phyloP scores from a whole-genome alignment of 75 land plant genomes.

The Isoetes taiwanensis region DNA sequence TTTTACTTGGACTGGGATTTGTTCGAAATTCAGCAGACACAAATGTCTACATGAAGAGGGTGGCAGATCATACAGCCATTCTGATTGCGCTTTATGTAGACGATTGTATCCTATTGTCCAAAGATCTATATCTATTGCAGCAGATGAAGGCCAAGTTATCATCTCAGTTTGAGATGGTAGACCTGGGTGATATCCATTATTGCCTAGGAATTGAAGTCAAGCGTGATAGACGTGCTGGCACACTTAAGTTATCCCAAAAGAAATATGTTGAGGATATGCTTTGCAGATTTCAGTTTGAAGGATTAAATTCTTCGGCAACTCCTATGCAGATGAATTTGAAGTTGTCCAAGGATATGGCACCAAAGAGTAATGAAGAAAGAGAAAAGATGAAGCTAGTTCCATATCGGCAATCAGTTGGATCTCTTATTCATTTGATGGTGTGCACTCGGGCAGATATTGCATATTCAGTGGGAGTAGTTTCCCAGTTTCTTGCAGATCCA shows the following conservation, averaged over 20 bases:
- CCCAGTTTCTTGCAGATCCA: constrained; percentile 12
- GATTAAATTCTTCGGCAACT: not conserved
- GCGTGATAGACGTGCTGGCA: constrained; percentile 12
- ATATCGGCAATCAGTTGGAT: constrained; percentile 13
- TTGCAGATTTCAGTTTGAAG: constrained; percentile 13
- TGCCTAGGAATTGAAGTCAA: constrained; percentile 15
- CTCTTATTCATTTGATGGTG: not conserved
- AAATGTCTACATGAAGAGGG: not conserved
- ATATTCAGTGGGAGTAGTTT: not conserved
- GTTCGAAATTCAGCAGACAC: not conserved
- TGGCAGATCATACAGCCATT: not conserved
- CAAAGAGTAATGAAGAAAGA: constrained; percentile 6
- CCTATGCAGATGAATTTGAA: constrained; percentile 10
- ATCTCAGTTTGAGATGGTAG: constrained; percentile 17
- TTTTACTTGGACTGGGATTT: not conserved
- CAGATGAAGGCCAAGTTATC: constrained; percentile 5
- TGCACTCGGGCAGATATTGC: constrained; percentile 5
- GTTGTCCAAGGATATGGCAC: constrained; percentile 5
- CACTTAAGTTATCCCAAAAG: constrained; percentile 16
- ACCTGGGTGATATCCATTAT: constrained; percentile 14
- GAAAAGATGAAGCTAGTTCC: constrained; percentile 13
- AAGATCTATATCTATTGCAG: constrained; percentile 7
- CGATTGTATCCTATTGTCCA: constrained; percentile 17
- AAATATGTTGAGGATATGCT: constrained; percentile 18
- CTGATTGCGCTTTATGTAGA: constrained; percentile 23